Percentiles rank a stretch among this genome's conserved stretches.
These are phyloP conservation scores for Cornus florida DNA, from an alignment of 148 eudicot species.

Conservation along the genomic window DNA sequence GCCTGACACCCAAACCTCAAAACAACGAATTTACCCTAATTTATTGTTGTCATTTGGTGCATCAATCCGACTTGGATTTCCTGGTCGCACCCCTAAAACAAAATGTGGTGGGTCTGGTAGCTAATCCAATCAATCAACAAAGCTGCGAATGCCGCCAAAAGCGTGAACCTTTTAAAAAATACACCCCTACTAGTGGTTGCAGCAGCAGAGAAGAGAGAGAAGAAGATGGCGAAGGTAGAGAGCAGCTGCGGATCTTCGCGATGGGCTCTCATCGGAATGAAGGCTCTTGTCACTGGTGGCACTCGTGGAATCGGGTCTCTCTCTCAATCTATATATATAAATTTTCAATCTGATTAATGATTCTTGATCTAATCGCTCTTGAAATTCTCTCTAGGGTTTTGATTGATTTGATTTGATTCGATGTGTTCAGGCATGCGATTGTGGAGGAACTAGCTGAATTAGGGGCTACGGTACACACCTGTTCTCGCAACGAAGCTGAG, in stretches of 20 bases:
- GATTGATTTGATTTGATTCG: neutral
- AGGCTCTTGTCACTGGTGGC: conserved; percentile 96
- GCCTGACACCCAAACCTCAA: too few relatives aligned
- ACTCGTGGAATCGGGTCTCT: conserved; percentile 90
- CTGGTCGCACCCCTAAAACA: too few relatives aligned
- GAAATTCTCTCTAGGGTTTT: neutral
- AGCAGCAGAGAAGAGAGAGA: neutral
- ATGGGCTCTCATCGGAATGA: conserved; percentile 77
- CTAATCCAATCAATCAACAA: too few relatives aligned
- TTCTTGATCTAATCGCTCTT: neutral
- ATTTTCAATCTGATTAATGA: neutral
- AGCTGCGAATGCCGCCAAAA: too few relatives aligned
- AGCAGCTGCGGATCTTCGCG: conserved; percentile 22
- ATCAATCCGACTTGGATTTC: too few relatives aligned
- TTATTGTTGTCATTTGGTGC: too few relatives aligned
- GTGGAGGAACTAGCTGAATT: conserved; percentile 78
- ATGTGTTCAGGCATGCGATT: conserved; percentile 55
- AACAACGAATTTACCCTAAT: too few relatives aligned
- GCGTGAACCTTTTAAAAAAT: too few relatives aligned
- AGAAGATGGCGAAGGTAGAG: conserved; percentile 6
- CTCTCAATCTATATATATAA: neutral
- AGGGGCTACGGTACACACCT: conserved; percentile 72
- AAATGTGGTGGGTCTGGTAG: too few relatives aligned
- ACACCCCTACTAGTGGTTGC: too few relatives aligned
- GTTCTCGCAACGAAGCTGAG: conserved; percentile 73